Evolutionary conservation across 306 rosid genomes (phyloP), one percentile per base, ranked within the genome.

Genomic region (Castanea sativa): DNA sequence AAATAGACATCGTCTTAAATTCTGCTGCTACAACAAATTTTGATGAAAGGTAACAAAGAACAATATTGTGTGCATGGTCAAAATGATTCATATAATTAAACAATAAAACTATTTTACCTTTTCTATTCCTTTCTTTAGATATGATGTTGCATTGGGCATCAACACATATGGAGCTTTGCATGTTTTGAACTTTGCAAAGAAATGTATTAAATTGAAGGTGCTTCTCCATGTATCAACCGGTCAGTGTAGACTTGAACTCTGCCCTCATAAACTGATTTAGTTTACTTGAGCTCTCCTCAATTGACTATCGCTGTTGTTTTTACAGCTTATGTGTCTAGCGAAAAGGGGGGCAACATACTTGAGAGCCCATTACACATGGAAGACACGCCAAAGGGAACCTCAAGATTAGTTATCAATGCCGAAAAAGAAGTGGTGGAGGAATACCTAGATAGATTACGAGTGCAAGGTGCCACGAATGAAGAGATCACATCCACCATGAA

Each of bases 221-320:
- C 43, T 80, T 25, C 80, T 86, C 71, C 91, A 90, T 5, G 55
- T 78, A 3, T 90, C 93, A 57, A 90, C 93, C 0, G 90, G 91
- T 83, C 4, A 23, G 81, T 58, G 3, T 32, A 45, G 15, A 45
- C 4, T 45, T 45, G 53, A 45, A 11, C 53, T 45, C 14, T 45
- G 8, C 11, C 10, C 43, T 38, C 6, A 7, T 38, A 38, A 38
- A 38, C 4, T 4, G 43, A 38, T 38, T 38, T 5, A 18, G 11
- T 18, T 16, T 20, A 19, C 18, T 57, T 11, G 9, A 11, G 33
- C 5, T 27, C 4, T 18, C 10, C 29, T 11, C n/a, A 27, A 6
- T 52, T 5, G 53, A 33, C 3, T 19, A 11, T 69, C 20, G 16
- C 16, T 18, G 2, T 25, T 25, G 71, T 3, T 38, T 67, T 78